Conservation (phyloP, 495 filamentous ascomycete species). For the Penicillium cosmopolitanum region DNA sequence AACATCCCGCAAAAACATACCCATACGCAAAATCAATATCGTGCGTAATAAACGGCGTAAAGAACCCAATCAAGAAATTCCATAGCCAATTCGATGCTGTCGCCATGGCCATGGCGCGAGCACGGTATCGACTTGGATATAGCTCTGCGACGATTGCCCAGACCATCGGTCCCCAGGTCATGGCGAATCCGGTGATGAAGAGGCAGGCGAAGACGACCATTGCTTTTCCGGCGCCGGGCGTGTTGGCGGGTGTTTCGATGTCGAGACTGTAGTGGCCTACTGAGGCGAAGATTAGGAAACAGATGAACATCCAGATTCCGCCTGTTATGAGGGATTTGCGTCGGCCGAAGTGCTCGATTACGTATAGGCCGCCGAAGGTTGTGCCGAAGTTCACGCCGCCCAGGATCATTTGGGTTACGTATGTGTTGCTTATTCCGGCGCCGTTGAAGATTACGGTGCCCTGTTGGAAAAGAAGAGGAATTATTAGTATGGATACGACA, state of each 20-base stretch:
- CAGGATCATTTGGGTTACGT: conserved; percentile 72
- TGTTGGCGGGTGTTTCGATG: conserved; percentile 47
- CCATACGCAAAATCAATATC: conserved; percentile 75
- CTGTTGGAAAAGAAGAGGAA: conserved; percentile 23
- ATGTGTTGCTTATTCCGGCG: conserved; percentile 67
- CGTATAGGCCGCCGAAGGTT: conserved; percentile 69
- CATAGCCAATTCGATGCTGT: conserved; percentile 85
- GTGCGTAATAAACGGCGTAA: conserved; percentile 72
- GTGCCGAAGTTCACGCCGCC: conserved; percentile 71
- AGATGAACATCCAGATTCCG: conserved; percentile 69
- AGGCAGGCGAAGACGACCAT: conserved; percentile 75
- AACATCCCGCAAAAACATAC: conserved; percentile 76
- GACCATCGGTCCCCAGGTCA: conserved; percentile 81
- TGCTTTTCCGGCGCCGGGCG: conserved; percentile 64
- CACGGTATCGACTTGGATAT: conserved; percentile 74
- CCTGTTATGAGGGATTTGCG: conserved; percentile 67
- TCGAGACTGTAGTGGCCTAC: conserved; percentile 65
- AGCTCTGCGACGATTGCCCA: conserved; percentile 84
- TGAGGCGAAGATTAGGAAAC: conserved; percentile 73
- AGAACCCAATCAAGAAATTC: conserved; percentile 83
- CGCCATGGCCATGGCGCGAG: conserved; percentile 73
- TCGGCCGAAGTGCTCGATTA: conserved; percentile 71
- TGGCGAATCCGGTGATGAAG: conserved; percentile 59
- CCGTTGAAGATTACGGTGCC: conserved; percentile 71
- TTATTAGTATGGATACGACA: too few relatives aligned